Percentiles rank a stretch among this genome's conserved stretches.
Conservation (phyloP, 2,329 filamentous ascomycete genomes). For the Nakataea oryzae region DNA sequence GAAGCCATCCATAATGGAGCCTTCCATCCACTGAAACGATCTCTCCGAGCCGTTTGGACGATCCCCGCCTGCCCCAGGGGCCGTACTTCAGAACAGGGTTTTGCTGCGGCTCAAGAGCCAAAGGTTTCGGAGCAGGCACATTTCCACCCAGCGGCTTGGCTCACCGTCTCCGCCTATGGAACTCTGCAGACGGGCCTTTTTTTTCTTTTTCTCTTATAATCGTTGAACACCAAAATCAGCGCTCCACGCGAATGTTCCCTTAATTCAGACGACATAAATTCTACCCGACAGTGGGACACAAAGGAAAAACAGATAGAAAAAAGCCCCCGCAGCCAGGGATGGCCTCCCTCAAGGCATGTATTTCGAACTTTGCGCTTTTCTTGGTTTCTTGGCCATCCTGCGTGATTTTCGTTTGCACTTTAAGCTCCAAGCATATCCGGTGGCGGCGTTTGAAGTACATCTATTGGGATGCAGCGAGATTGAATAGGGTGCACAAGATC, state of each 20-base stretch:
- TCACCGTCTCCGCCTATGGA: background rate
- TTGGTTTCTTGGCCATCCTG: background rate
- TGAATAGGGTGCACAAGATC: background rate
- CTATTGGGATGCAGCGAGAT: background rate
- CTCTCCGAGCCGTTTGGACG: background rate
- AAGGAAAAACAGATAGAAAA: background rate
- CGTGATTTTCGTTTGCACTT: background rate
- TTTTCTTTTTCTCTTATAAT: background rate
- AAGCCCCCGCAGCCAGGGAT: no score
- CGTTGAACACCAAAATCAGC: background rate
- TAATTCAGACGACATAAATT: background rate
- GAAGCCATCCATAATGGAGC: background rate
- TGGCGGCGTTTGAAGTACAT: background rate
- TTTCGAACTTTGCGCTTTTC: background rate
- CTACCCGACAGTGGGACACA: background rate
- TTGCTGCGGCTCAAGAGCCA: background rate
- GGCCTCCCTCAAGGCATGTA: background rate
- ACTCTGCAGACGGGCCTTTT: no score
- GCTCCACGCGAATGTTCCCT: no score
- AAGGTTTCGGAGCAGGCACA: background rate
- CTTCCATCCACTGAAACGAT: background rate
- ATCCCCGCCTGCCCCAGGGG: background rate
- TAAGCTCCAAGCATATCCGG: background rate
- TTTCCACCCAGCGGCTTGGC: background rate
- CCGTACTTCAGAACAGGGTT: background rate